Percentiles rank a stretch among this genome's conserved stretches.
Evolutionary conservation across 192 early-diverging fungal species (phyloP).

Genomic region (Phlyctochytrium arcticum): DNA sequence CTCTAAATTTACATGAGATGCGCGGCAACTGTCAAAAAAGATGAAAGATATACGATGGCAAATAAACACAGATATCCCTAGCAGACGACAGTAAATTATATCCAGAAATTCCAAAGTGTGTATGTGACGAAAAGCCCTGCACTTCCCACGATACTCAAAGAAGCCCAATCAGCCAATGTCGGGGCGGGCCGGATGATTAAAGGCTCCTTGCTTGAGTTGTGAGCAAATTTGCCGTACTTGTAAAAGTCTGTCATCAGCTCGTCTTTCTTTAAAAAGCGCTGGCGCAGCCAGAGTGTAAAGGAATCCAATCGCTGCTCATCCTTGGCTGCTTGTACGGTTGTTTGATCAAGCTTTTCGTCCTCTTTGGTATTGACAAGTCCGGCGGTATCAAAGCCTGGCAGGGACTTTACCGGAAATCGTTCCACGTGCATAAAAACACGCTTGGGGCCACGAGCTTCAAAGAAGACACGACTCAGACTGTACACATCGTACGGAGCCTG

Average conservation of each 20-base stretch:
- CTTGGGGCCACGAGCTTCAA: slow-evolving; percentile 66
- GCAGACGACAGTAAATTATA: background rate
- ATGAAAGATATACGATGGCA: too few relatives aligned
- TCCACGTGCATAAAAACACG: slow-evolving; percentile 76
- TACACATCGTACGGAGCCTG: slow-evolving; percentile 83
- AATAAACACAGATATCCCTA: background rate
- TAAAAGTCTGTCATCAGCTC: slow-evolving; percentile 75
- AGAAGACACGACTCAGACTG: slow-evolving; percentile 70
- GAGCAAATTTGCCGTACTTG: slow-evolving; percentile 63
- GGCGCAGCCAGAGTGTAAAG: slow-evolving; percentile 72
- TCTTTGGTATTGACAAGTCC: slow-evolving; percentile 2
- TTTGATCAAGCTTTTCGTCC: slow-evolving; percentile 1
- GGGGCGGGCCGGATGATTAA: slow-evolving; percentile 15
- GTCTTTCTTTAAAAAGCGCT: slow-evolving; percentile 83
- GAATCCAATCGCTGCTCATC: slow-evolving; percentile 50
- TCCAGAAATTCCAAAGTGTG: slow-evolving; percentile 2
- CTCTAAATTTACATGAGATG: too few relatives aligned
- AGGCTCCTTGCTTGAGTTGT: slow-evolving; percentile 3
- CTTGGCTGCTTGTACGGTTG: slow-evolving; percentile 11
- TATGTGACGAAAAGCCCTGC: background rate
- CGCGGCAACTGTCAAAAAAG: too few relatives aligned
- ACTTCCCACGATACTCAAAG: background rate
- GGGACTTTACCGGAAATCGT: slow-evolving; percentile 1
- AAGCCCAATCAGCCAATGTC: background rate
- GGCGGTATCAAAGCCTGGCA: slow-evolving; percentile 39